Evolutionary conservation across 768 basidiomycete species (phyloP).

Genomic region (Panellus pusillus): DNA sequence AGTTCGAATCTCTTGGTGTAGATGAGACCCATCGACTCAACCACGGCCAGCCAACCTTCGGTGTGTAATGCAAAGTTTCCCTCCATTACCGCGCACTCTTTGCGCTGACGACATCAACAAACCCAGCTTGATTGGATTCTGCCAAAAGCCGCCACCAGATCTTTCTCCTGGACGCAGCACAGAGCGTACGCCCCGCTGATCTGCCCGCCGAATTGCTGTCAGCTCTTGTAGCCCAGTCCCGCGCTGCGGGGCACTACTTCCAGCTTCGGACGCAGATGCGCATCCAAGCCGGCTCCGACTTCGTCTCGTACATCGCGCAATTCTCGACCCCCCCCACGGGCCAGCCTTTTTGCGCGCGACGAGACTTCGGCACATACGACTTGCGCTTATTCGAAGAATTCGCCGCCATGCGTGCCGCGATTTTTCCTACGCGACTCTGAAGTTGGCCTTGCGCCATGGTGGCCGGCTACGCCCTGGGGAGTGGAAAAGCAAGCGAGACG

Average conservation of each 20-base stretch:
- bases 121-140: constrained; percentile 16
- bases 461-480: constrained; percentile 13
- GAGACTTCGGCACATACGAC: constrained; percentile 10
- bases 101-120: constrained; percentile 14
- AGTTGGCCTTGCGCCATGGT: constrained; percentile 11
- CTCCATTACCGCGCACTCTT: constrained; percentile 13
- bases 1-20: constrained; percentile 13
- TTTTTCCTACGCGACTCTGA: constrained; percentile 11
- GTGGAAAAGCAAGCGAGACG: constrained; percentile 10
- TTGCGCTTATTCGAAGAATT: constrained; percentile 9
- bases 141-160: constrained; percentile 16
- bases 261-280: constrained; percentile 15
- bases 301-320: constrained; percentile 13
- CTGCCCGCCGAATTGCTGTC: constrained; percentile 11
- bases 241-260: constrained; percentile 13
- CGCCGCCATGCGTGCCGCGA: constrained; percentile 14
- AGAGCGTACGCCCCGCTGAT: constrained; percentile 16
- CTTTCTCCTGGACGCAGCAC: constrained; percentile 14
- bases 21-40: constrained; percentile 16
- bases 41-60: constrained; percentile 15
- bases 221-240: constrained; percentile 7
- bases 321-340: constrained; percentile 12
- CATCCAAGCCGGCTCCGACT: constrained; percentile 16
- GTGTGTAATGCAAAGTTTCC: constrained; percentile 11
- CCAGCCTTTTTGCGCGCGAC: constrained; percentile 3